Percentiles rank a stretch among this genome's conserved stretches.
phyloP scores from a whole-genome alignment of 1,284 basidiomycete species.

The Nidula niveotomentosa region DNA sequence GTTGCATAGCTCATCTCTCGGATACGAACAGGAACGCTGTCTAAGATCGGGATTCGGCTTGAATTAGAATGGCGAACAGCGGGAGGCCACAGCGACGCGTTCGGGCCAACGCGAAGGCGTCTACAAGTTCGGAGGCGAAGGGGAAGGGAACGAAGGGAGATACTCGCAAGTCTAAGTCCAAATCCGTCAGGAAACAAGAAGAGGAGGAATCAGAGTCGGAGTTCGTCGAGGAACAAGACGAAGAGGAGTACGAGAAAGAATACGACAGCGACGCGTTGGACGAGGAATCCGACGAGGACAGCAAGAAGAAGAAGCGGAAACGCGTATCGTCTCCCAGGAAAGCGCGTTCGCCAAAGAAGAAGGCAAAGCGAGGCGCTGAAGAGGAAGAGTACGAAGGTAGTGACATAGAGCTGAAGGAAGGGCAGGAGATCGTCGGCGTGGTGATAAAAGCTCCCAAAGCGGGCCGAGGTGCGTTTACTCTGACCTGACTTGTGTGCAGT shows the following conservation, averaged over 20 bases:
- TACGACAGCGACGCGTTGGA: conserved; percentile 53
- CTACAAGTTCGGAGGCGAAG: background rate
- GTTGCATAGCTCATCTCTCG: too few relatives aligned
- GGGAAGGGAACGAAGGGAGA: background rate
- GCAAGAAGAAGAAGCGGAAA: conserved; percentile 2
- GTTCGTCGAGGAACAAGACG: conserved; percentile 5
- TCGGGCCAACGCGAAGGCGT: background rate
- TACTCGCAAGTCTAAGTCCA: background rate
- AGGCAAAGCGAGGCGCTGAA: conserved; percentile 23
- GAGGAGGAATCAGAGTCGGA: background rate
- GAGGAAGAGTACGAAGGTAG: conserved; percentile 29
- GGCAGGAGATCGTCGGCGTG: conserved; percentile 65
- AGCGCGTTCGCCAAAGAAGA: conserved; percentile 11
- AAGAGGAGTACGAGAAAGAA: conserved; percentile 8
- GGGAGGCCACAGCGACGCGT: too few relatives aligned
- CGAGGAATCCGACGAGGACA: conserved; percentile 25
- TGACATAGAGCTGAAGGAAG: conserved; percentile 56
- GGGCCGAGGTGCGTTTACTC: conserved; percentile 63
- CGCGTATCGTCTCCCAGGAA: conserved; percentile 1
- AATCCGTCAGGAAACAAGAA: background rate
- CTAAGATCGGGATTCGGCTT: too few relatives aligned
- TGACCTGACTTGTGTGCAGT: too few relatives aligned
- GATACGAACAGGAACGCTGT: too few relatives aligned
- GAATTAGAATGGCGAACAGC: too few relatives aligned
- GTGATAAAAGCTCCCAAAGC: conserved; percentile 77